Conservation (phyloP, 176 grass and related monocot species). For the Eleusine coracana region DNA sequence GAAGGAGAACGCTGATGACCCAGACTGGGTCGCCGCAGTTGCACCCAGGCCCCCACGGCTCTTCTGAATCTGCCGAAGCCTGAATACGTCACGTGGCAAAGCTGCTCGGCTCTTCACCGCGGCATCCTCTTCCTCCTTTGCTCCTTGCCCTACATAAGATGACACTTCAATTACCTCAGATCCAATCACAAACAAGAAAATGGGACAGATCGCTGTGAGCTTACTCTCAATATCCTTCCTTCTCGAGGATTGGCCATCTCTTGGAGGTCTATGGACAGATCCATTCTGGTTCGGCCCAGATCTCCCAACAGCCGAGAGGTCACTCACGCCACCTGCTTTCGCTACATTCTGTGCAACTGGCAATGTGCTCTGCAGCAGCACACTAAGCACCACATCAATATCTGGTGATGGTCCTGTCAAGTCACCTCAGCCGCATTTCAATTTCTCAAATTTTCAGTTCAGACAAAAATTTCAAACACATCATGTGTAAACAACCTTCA, state of each 20-base stretch:
- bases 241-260: conserved; percentile 54
- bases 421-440: conserved; percentile 9
- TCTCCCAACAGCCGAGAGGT: conserved; percentile 48
- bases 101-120: conserved; percentile 61
- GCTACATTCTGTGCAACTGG: conserved; percentile 44
- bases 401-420: conserved; percentile 73
- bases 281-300: conserved; percentile 77
- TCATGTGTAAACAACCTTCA: background rate
- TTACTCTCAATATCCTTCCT: conserved; percentile 69
- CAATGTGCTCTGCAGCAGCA: conserved; percentile 72
- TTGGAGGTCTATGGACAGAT: conserved; percentile 59
- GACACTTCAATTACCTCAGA: background rate
- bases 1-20: conserved; percentile 62
- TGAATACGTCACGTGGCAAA: conserved; percentile 79
- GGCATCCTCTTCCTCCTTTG: conserved; percentile 78
- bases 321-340: conserved; percentile 56
- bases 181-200: background rate
- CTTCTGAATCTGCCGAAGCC: conserved; percentile 87
- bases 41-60: conserved; percentile 40
- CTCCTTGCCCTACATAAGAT: conserved; percentile 57
- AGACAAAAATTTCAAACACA: conserved; percentile 15
- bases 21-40: conserved; percentile 54
- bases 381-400: conserved; percentile 70
- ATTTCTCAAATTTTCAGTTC: conserved; percentile 11
- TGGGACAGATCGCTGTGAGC: background rate